Base-by-base conservation (phyloP, 2,329 filamentous ascomycete species). In the Rutstroemia sp. region DNA sequence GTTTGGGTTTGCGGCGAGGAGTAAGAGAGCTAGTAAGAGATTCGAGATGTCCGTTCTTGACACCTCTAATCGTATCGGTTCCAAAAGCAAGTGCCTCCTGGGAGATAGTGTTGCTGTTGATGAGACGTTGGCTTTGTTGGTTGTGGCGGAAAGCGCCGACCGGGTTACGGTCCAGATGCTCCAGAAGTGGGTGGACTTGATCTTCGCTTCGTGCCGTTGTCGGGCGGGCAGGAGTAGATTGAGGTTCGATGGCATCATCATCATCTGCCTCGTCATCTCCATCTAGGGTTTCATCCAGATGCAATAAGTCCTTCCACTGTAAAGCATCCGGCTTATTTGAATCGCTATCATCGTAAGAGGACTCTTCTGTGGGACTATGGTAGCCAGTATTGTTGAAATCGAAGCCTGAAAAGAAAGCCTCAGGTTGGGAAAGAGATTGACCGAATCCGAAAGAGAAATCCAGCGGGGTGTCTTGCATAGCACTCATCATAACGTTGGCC, bases 81-180 rank as follows among this genome's bases (percentile, higher is more conserved):
- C 82, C 78, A 68, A 86, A 82, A 50, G 81, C 77, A 25, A 88
- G 75, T 41, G 84, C 83, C 64, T 86, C 79, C 57, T 80, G 73
- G 39, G 81, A 83, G 21, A 79, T 80, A 64, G 82, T 78, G 67
- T 79, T 83, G 61, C 76, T 72, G 64, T 76, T 72, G 66, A 75
- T 65, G 58, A 76, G 68, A 64, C 78, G 71, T 67, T 80, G 73
- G 60, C 74, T 70, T 66, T 78, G 83, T 68, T 81, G 83, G 69
- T 81, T 85, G 61, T 76, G 82, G 70, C 69, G 88, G 76, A 94
- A 95, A 1, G 88, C 87, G 39, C 87, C 87, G 38, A 94, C 88
- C 14, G 84, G 81, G 38, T 53, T 81, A 12, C 48, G 47, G 65
- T 87, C 83, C 41, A 91, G 82, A 62, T 87, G 84, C 54, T 78